Percentiles rank a stretch among this genome's conserved stretches.
Conservation (phyloP, 768 basidiomycete genomes). For the Lentinula aciculospora region DNA sequence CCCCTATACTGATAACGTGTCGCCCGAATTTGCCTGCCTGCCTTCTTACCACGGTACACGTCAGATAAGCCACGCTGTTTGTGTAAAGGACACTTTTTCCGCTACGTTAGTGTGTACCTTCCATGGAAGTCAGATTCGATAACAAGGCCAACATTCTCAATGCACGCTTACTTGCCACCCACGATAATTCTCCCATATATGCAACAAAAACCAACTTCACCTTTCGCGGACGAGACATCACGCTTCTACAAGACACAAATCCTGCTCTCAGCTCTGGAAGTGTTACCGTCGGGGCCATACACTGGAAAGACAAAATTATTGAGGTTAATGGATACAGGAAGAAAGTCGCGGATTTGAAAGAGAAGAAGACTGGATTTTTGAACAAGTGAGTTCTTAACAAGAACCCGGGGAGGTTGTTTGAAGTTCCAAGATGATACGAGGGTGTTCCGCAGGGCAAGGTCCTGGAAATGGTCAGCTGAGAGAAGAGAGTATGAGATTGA, state of each 20-base stretch:
- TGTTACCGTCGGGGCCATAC: constrained; percentile 36
- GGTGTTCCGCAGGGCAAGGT: constrained; percentile 22
- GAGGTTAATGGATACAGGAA: constrained; percentile 39
- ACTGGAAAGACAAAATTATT: constrained; percentile 45
- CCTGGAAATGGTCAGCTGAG: constrained; percentile 40
- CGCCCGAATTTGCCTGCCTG: no score
- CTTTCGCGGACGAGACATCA: constrained; percentile 36
- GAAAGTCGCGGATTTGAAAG: constrained; percentile 32
- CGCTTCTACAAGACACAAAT: constrained; percentile 42
- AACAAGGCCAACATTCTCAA: constrained; percentile 45
- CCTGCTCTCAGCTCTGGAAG: constrained; percentile 23
- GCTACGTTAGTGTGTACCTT: neutral
- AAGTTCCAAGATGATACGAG: neutral
- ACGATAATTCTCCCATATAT: constrained; percentile 42
- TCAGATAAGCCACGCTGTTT: no score
- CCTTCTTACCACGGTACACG: no score
- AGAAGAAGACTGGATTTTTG: constrained; percentile 31
- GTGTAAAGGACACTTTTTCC: neutral
- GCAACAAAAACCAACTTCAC: constrained; percentile 36
- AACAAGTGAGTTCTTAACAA: constrained; percentile 21
- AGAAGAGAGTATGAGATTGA: constrained; percentile 38
- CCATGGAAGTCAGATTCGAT: constrained; percentile 48
- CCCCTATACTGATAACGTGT: no score
- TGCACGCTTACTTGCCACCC: constrained; percentile 32
- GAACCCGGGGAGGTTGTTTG: constrained; percentile 1